Conservation (phyloP, 345 rosid genomes). For the Salix dunnii region DNA sequence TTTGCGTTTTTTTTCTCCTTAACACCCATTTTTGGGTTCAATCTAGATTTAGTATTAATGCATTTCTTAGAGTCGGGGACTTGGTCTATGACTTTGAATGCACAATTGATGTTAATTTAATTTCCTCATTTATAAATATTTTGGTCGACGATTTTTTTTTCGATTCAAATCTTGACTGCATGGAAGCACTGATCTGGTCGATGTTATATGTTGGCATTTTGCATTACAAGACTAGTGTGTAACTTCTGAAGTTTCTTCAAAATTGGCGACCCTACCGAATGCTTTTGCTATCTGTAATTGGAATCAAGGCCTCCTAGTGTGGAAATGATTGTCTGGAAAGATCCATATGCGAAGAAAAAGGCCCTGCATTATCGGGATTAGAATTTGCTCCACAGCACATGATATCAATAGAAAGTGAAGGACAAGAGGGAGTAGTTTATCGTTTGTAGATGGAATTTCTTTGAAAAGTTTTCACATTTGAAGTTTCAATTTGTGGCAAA, state of each 20-base stretch:
- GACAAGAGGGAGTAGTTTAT: no score
- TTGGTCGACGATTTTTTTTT: neutral
- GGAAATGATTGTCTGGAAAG: conserved; percentile 5
- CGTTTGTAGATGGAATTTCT: no score
- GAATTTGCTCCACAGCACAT: no score
- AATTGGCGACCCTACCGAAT: no score
- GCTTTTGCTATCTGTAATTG: neutral
- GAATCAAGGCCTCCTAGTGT: neutral
- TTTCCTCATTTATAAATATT: no score
- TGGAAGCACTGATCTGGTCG: neutral
- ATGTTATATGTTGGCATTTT: no score
- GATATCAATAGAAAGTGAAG: no score
- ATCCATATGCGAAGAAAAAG: neutral
- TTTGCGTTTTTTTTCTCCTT: neutral
- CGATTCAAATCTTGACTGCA: neutral
- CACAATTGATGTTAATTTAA: no score
- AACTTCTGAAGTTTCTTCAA: no score
- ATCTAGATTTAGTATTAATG: neutral
- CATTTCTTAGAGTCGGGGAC: neutral
- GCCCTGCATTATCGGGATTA: no score
- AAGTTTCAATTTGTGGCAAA: neutral
- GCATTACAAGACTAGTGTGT: no score
- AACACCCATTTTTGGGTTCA: neutral
- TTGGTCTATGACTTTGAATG: no score
- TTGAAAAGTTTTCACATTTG: neutral